Evolutionary conservation across 148 eudicot genomes (phyloP), one percentile per base, ranked within the genome.

Genomic region (Silene conica): DNA sequence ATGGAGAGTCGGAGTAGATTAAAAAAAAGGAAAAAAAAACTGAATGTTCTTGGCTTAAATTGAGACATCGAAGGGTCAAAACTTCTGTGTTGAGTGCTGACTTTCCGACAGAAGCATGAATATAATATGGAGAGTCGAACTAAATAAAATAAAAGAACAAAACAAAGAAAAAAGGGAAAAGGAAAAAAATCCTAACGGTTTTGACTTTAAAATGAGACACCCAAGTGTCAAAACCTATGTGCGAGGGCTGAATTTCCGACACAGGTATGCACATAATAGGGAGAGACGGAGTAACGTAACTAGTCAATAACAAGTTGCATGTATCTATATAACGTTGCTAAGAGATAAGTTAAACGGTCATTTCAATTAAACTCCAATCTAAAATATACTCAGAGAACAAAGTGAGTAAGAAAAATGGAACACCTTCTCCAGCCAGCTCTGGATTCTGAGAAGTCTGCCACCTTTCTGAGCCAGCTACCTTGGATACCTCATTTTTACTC

Each of bases 351-450:
- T 13, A 46, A 13, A 69, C 38, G 22, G 57, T n/a, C 16, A 21
- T 18, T 68, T 14, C 34, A 20, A 21, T 69, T 16, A 43, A 10
- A 48, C 31, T 69, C 38, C 34, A 48, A 3, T 64, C 18, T 45
- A 18, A 18, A 43, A 66, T 0, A 38, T 38, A 66, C 52, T 26
- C 60, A 45, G 15, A 26, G 16, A 23, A 69, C 20, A 67, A 45
- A 45, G 46, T 19, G 21, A 1, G 43, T 26, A 67, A 8, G 34
- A 18, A 21, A 34, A 74, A 16, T 52, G 21, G 4, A 77, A 21
- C 85, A 92, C 97, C 97, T 68, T 60, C 87, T 68, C 63, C 87
- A 78, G 70, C 69, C 34, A 46, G 67, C 73, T 87, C 83, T 46
- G 67, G 70, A 74, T 81, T 86, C 63, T 74, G 84, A 56, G 85